phyloP scores from a whole-genome alignment of 805 yeast genomes.

The Pichia scutulata region DNA sequence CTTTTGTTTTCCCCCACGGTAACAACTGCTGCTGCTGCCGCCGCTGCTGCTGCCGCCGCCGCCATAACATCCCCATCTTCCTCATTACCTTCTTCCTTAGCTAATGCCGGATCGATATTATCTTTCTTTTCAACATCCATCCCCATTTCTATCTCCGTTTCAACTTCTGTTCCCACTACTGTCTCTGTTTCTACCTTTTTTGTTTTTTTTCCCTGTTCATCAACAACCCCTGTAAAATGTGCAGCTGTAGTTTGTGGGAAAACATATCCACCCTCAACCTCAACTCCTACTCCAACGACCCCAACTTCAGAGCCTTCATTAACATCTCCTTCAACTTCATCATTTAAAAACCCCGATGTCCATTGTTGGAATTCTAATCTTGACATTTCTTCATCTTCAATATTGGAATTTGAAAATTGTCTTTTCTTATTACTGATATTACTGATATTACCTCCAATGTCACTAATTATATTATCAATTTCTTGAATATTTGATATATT shows the following conservation, averaged over 20 bases:
- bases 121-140: slow-evolving; percentile 16
- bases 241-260: slow-evolving; percentile 10
- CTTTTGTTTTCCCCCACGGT: neutral
- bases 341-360: slow-evolving; percentile 42
- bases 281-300: slow-evolving; percentile 8
- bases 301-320: slow-evolving; percentile 8
- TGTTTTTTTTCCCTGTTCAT: slow-evolving; percentile 20
- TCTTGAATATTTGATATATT: neutral
- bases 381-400: slow-evolving; percentile 36
- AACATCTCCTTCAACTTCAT: slow-evolving; percentile 21
- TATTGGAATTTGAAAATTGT: slow-evolving; percentile 14
- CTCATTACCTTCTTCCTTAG: slow-evolving; percentile 7
- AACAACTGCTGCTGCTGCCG: slow-evolving; percentile 29
- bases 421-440: slow-evolving; percentile 18
- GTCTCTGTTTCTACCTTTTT: neutral
- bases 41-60: slow-evolving; percentile 13
- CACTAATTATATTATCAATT: neutral
- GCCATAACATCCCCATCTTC: slow-evolving; percentile 19
- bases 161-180: neutral
- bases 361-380: slow-evolving; percentile 47
- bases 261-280: slow-evolving; percentile 5
- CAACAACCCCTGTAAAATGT: slow-evolving; percentile 7
- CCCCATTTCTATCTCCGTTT: too few relatives aligned
- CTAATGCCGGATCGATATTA: neutral
- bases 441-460: neutral